These are phyloP conservation scores for Botryotinia narcissicola DNA, from an alignment of 2,329 filamentous ascomycete species.

Conservation along the genomic window DNA sequence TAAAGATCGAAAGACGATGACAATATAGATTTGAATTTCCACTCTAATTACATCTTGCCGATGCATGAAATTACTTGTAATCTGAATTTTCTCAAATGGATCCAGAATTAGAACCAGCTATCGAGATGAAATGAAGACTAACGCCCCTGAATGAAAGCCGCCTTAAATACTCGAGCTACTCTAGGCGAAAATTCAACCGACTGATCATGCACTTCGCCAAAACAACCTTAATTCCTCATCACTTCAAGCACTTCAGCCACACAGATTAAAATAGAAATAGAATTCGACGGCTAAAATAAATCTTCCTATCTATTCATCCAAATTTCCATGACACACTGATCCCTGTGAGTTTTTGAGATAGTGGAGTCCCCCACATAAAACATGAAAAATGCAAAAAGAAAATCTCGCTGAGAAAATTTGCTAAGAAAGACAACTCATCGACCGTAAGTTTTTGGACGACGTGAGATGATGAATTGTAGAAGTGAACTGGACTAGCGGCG, in stretches of 20 bases:
- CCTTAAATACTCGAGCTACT: background rate
- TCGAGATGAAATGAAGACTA: background rate
- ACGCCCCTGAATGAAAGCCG: background rate
- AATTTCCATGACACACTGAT: too few species aligned
- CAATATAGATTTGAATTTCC: background rate
- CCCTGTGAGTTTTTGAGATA: too few species aligned
- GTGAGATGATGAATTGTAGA: fast-evolving
- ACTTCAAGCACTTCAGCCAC: background rate
- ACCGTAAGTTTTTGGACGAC: too few species aligned
- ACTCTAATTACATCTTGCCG: background rate
- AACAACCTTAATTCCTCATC: background rate
- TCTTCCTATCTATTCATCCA: too few species aligned
- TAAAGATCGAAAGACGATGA: background rate
- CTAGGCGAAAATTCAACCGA: background rate
- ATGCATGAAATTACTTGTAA: background rate
- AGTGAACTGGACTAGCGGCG: background rate
- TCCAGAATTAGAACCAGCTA: background rate
- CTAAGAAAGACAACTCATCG: fast-evolving
- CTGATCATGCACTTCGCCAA: background rate
- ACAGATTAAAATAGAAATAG: background rate
- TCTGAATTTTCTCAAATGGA: background rate
- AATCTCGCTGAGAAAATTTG: background rate
- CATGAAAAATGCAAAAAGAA: background rate
- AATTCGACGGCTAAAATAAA: too few species aligned
- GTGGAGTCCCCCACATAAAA: background rate